These are phyloP conservation scores for Hypericum perforatum DNA, from an alignment of 345 rosid species.

Conservation along the genomic window DNA sequence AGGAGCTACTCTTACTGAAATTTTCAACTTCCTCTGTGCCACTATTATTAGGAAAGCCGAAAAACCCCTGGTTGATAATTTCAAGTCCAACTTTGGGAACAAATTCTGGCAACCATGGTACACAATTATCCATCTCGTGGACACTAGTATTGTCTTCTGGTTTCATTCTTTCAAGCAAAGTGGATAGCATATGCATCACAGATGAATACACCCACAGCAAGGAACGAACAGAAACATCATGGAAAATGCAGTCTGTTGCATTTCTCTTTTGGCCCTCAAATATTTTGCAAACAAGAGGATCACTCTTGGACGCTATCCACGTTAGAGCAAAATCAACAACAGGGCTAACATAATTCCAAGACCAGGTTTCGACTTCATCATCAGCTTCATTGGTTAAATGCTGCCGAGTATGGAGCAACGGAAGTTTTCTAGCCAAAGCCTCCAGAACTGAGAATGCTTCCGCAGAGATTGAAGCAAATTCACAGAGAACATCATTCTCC, in stretches of 20 bases:
- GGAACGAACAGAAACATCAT: conserved; percentile 25
- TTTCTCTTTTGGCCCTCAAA: conserved; percentile 27
- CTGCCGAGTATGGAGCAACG: conserved; percentile 41
- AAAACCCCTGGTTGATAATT: conserved; percentile 49
- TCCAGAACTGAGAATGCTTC: conserved; percentile 70
- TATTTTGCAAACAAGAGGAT: conserved; percentile 26
- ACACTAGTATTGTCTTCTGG: conserved; percentile 23
- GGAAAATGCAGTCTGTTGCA: conserved; percentile 16
- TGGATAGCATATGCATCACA: conserved; percentile 50
- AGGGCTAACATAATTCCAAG: conserved; percentile 71
- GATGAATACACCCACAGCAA: conserved; percentile 65
- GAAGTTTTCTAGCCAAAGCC: conserved; percentile 69
- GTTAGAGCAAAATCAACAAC: conserved; percentile 63
- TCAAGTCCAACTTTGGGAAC: conserved; percentile 78
- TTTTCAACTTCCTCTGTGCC: conserved; percentile 17
- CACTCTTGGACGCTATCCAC: conserved; percentile 44
- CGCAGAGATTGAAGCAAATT: conserved; percentile 53
- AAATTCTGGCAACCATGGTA: conserved; percentile 81
- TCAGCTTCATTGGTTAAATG: conserved; percentile 14
- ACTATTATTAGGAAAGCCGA: conserved; percentile 29
- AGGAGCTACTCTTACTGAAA: conserved; percentile 31
- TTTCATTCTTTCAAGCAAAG: conserved; percentile 55
- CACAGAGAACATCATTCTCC: conserved; percentile 44
- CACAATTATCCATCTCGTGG: conserved; percentile 20
- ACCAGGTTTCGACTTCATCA: conserved; percentile 41